Evolutionary conservation across 2,329 filamentous ascomycete genomes (phyloP), one percentile per base, ranked within the genome.

Genomic region (Zymoseptoria pseudotritici): DNA sequence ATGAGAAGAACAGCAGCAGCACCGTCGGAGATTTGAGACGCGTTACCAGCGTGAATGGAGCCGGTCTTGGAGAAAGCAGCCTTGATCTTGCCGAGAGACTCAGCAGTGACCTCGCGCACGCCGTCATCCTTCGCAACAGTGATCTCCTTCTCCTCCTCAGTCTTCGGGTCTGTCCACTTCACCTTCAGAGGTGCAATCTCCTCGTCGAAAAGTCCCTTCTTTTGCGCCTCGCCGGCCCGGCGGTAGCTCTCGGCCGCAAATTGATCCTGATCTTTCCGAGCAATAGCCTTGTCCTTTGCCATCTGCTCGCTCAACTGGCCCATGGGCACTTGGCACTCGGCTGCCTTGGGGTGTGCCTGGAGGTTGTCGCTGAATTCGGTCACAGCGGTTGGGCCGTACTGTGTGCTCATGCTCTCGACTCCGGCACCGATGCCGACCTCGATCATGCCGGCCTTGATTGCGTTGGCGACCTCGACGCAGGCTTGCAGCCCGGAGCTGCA

Each of bases 281-380:
- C 71, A 71, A 97, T 84, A 61, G 82, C 81, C 70, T 88, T 85
- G 74, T 91, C 91, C 77, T 91, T 89, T 67, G 93, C 94, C 93
- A 97, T 97, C 71, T 93, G 77, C 78, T 99, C 94, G 26, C 91
- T 96, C 55, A 97, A 82, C 10, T 91, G 84, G 69, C 93, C 93
- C 94, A 97, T 97, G 74, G 91, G 87, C 2, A 97, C 93, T 80
- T 96, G 97, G 86, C 94, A 99, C 83, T 97, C 95, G 71, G 89
- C 89, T 22, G 92, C 84, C 73, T 94, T 88, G 65, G 85, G 82
- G 80, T 93, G 83, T 69, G 80, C 83, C 73, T 97, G 90, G 65
- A 97, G 86, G 57, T 90, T 83, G 55, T 96, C 90, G 29, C 90
- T 94, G 83, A 97, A 97, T 77, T 97, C 94, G 63, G 87, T 85